Conservation (phyloP, 345 rosid genomes). For the Citrus sinensis region DVS_A1.0 CM039163.1:49718501-49719000, state of each 20-base stretch:
- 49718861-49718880: not conserved
- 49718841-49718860: no score
- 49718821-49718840: not conserved
- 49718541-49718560: not conserved
- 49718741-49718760: conserved; percentile 82
- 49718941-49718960: conserved; percentile 84
- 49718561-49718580: not conserved
- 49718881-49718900: not conserved
- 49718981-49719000: conserved; percentile 69
- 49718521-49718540: not conserved
- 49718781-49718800: conserved; percentile 87
- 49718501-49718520: not conserved
- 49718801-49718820: conserved; percentile 31
- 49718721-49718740: conserved; percentile 72
- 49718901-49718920: conserved; percentile 78
- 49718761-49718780: conserved; percentile 91
- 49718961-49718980: conserved; percentile 57
- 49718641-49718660: not conserved
- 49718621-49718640: not conserved
- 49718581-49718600: not conserved
- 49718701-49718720: not conserved
- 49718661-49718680: not conserved
- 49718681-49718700: not conserved
- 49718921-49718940: conserved; percentile 60
- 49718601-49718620: not conserved